These are phyloP conservation scores for Thermomucor indicae-seudaticae DNA, from an alignment of 371 early-diverging fungal genomes.

Conservation along the genomic window DNA sequence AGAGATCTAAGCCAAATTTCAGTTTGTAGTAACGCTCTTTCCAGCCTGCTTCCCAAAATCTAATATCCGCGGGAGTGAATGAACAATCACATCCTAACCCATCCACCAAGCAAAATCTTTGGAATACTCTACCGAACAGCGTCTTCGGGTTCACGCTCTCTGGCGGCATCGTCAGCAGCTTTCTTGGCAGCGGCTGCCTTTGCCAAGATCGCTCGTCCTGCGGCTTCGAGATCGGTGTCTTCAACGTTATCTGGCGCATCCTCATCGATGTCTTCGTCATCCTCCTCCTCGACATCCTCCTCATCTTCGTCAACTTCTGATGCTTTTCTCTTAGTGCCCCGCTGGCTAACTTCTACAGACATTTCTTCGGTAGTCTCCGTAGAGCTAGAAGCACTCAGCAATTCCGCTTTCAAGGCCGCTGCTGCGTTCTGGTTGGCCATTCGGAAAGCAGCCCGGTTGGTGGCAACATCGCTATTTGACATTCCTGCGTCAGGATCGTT, in stretches of 20 bases:
- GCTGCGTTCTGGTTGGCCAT: slow-evolving; percentile 51
- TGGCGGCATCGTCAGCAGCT: slow-evolving; percentile 45
- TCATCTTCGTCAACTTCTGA: slow-evolving; percentile 28
- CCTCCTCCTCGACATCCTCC: slow-evolving; percentile 21
- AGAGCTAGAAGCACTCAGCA: slow-evolving; percentile 8
- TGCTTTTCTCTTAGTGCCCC: slow-evolving; percentile 31
- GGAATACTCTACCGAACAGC: slow-evolving; percentile 44
- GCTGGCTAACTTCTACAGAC: not conserved
- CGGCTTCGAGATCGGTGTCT: slow-evolving; percentile 29
- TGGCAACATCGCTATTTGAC: slow-evolving; percentile 36
- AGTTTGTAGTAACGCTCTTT: slow-evolving; percentile 84
- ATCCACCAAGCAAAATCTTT: slow-evolving; percentile 3
- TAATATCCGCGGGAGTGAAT: slow-evolving; percentile 12
- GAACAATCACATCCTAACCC: no score
- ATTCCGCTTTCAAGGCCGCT: slow-evolving; percentile 35
- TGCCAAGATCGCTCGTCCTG: slow-evolving; percentile 50
- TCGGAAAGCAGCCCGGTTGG: slow-evolving; percentile 32
- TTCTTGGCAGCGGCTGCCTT: slow-evolving; percentile 48
- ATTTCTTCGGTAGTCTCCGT: slow-evolving; percentile 14
- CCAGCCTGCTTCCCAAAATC: slow-evolving; percentile 87
- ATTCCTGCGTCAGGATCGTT: slow-evolving; percentile 22
- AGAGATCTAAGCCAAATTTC: slow-evolving; percentile 76
- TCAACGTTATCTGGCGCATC: slow-evolving; percentile 27
- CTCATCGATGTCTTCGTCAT: slow-evolving; percentile 22
- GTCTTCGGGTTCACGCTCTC: slow-evolving; percentile 74